These are phyloP conservation scores for Saccharomycopsis javanensis DNA, from an alignment of 805 yeast species.

Conservation along the genomic window DNA sequence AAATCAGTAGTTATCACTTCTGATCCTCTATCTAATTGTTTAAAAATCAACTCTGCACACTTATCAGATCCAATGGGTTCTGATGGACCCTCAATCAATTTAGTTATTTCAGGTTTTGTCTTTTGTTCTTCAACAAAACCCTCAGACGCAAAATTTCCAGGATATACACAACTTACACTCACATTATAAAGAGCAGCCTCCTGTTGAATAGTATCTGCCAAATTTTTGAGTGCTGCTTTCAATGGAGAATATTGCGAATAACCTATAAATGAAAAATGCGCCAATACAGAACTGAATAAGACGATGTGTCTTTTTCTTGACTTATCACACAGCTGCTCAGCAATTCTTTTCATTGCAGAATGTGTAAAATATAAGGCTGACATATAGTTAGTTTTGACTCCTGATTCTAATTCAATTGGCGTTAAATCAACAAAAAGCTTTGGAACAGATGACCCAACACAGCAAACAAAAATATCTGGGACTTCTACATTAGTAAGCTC, in stretches of 20 bases:
- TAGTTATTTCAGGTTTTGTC: constrained; percentile 81
- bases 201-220: constrained; percentile 72
- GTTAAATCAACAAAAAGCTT: constrained; percentile 65
- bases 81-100: constrained; percentile 77
- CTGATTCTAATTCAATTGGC: constrained; percentile 45
- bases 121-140: constrained; percentile 74
- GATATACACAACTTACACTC: constrained; percentile 64
- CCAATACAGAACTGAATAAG: constrained; percentile 66
- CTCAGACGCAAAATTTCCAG: constrained; percentile 86
- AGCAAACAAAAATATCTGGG: constrained; percentile 72
- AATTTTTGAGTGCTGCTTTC: constrained; percentile 70
- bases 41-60: constrained; percentile 55
- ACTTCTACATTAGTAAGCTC: constrained; percentile 13
- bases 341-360: constrained; percentile 38
- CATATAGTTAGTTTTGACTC: constrained; percentile 60
- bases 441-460: constrained; percentile 84
- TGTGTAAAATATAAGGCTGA: constrained; percentile 70
- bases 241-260: constrained; percentile 85
- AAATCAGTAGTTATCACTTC: constrained; percentile 73
- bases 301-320: constrained; percentile 39
- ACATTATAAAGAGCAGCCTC: constrained; percentile 63
- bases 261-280: constrained; percentile 84
- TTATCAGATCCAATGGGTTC: constrained; percentile 53
- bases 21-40: constrained; percentile 50
- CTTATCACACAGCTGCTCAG: constrained; percentile 16